Percentiles rank a stretch among this genome's conserved stretches.
Conservation (phyloP, 257 asterid genomes). For the Solanum pinnatisectum region DNA sequence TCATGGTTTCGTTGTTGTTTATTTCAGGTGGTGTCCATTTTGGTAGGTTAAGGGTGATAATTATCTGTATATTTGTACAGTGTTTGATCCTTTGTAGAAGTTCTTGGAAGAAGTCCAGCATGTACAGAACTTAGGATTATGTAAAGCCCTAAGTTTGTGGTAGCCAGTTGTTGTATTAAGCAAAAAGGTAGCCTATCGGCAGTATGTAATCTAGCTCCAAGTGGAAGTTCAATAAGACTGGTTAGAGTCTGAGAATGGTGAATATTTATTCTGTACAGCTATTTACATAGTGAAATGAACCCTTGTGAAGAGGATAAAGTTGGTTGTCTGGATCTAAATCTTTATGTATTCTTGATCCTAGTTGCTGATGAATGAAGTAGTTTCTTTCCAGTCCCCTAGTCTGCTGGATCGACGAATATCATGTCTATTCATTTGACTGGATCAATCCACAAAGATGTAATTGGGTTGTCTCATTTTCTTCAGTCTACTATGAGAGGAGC, state of each 20-base stretch:
- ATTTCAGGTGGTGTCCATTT: conserved; percentile 99
- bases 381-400: neutral
- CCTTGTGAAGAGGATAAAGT: neutral
- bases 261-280: neutral
- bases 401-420: neutral
- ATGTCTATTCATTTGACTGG: neutral
- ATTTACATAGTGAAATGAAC: neutral
- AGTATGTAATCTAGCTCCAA: neutral
- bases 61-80: conserved; percentile 9
- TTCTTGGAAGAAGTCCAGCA: neutral
- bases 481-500: neutral
- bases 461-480: neutral
- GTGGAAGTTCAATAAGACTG: neutral
- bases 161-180: neutral
- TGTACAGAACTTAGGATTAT: neutral
- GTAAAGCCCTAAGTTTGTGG: neutral
- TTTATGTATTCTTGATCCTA: neutral
- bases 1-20: neutral
- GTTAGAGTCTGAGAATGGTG: neutral
- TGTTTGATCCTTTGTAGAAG: neutral
- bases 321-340: neutral
- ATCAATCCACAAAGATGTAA: neutral
- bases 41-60: conserved; percentile 35
- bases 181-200: neutral
- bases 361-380: neutral